Percentiles rank a stretch among this genome's conserved stretches.
Conservation (phyloP, 495 filamentous ascomycete species). For the Penicillium daleae region DNA sequence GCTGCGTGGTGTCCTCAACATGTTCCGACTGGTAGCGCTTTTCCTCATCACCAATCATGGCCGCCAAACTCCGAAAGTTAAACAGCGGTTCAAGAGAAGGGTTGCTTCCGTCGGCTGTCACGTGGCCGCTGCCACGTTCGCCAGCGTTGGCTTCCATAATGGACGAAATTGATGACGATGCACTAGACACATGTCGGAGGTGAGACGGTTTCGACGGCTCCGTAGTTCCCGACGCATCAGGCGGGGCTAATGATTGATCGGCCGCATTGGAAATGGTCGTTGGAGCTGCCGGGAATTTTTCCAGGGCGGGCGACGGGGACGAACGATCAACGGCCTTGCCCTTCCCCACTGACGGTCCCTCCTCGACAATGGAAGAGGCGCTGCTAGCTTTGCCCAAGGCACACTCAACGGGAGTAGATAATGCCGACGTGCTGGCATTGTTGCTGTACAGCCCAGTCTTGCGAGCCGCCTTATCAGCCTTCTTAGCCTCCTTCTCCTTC, state of each 20-base stretch:
- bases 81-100: constrained; percentile 77
- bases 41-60: constrained; percentile 78
- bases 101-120: constrained; percentile 52
- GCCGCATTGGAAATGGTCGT: constrained; percentile 8
- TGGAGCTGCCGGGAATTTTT: neutral
- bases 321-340: constrained; percentile 80
- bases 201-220: constrained; percentile 63
- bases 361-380: constrained; percentile 46
- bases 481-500: constrained; percentile 79
- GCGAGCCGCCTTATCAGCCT: constrained; percentile 68
- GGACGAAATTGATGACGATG: constrained; percentile 80
- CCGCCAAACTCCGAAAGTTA: constrained; percentile 87
- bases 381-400: constrained; percentile 39
- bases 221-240: constrained; percentile 28
- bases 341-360: constrained; percentile 56
- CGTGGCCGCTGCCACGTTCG: constrained; percentile 42
- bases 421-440: constrained; percentile 47
- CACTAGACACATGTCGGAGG: constrained; percentile 78
- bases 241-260: constrained; percentile 17
- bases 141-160: constrained; percentile 66
- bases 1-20: constrained; percentile 38
- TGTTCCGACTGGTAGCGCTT: constrained; percentile 50
- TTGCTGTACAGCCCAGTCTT: constrained; percentile 55
- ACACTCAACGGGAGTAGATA: constrained; percentile 35
- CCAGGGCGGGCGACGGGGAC: constrained; percentile 20